phyloP scores from a whole-genome alignment of 768 basidiomycete genomes.

The Leccinum subtestaceum region DNA sequence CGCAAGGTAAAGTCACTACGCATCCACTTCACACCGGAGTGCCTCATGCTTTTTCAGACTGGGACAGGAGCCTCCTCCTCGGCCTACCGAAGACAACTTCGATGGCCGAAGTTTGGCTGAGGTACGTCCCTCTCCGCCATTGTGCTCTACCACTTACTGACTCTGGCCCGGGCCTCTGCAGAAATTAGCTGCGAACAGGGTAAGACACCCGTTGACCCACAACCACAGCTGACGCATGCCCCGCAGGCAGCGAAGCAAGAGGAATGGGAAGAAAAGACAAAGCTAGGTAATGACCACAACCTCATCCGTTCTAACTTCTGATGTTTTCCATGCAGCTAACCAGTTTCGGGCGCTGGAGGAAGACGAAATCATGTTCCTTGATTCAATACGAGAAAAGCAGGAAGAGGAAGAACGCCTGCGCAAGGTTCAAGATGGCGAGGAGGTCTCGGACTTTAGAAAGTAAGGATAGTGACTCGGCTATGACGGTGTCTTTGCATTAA shows the following conservation, averaged over 20 bases:
- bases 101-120: slow-evolving; percentile 88
- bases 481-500: slow-evolving; percentile 9
- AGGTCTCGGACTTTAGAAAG: slow-evolving; percentile 78
- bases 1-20: slow-evolving; percentile 51
- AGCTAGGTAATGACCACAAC: slow-evolving; percentile 45
- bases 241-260: slow-evolving; percentile 82
- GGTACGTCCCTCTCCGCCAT: slow-evolving; percentile 47
- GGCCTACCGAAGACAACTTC: slow-evolving; percentile 70
- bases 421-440: slow-evolving; percentile 72
- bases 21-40: background rate
- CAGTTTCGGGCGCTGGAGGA: slow-evolving; percentile 89
- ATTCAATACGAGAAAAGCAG: slow-evolving; percentile 74
- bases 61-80: slow-evolving; percentile 81
- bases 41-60: slow-evolving; percentile 43
- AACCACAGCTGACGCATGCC: slow-evolving; percentile 10
- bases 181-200: slow-evolving; percentile 91
- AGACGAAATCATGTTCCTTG: slow-evolving; percentile 87
- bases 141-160: slow-evolving; percentile 9
- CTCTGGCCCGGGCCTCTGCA: slow-evolving; percentile 27
- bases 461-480: slow-evolving; percentile 32
- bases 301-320: slow-evolving; percentile 8
- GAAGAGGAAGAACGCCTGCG: slow-evolving; percentile 74
- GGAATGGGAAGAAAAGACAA: slow-evolving; percentile 90
- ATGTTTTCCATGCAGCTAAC: slow-evolving; percentile 51
- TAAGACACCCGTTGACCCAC: slow-evolving; percentile 32